Evolutionary conservation across 768 basidiomycete species (phyloP).

Genomic region (Rhodotorula sphaerocarpa): DNA sequence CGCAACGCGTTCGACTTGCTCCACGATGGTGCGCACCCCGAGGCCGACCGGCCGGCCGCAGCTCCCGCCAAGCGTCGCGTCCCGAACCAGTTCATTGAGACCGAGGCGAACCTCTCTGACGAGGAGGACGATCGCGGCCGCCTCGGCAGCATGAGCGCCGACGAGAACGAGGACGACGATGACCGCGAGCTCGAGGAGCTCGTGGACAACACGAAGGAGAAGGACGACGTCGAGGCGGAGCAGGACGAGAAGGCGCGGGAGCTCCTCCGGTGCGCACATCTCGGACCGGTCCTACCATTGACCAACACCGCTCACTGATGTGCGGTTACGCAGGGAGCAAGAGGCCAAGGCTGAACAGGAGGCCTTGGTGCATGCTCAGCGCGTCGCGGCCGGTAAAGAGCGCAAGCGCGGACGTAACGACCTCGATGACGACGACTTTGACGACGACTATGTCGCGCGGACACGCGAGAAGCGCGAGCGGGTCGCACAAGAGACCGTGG

Average conservation of each 20-base stretch:
- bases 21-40: not conserved
- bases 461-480: conserved; percentile 7
- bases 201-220: conserved; percentile 25
- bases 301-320: not conserved
- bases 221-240: conserved; percentile 9
- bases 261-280: conserved; percentile 19
- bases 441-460: conserved; percentile 21
- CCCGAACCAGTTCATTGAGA: conserved; percentile 17
- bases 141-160: conserved; percentile 13
- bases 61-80: not conserved
- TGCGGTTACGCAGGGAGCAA: conserved; percentile 19
- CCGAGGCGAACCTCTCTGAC: conserved; percentile 22
- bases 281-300: no score
- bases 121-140: conserved; percentile 18
- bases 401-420: conserved; percentile 21
- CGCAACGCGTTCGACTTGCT: conserved; percentile 23
- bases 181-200: conserved; percentile 29
- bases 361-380: conserved; percentile 11
- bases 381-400: conserved; percentile 27
- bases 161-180: conserved; percentile 22
- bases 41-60: not conserved
- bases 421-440: conserved; percentile 30
- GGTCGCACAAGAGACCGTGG: not conserved
- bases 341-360: conserved; percentile 15
- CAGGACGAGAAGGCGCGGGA: conserved; percentile 9